phyloP scores from a whole-genome alignment of 352 stramenopile genomes.

The Globisporangium iwayamae region DNA sequence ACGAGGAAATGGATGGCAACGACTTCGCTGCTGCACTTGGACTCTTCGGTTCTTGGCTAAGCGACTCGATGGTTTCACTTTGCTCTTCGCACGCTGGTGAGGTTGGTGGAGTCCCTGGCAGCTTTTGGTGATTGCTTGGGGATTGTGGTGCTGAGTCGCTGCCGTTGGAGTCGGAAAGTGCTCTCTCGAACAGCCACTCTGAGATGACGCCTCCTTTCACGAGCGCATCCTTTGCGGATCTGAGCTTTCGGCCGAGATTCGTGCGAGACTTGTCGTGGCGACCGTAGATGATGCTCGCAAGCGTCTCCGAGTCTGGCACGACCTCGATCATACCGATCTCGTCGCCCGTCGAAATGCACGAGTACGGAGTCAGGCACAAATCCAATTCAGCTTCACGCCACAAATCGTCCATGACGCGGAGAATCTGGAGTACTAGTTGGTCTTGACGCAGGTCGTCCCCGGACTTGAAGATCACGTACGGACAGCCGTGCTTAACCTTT shows the following conservation, averaged over 20 bases:
- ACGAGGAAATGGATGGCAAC: slow-evolving; percentile 33
- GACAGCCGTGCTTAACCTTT: slow-evolving; percentile 54
- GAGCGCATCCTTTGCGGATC: slow-evolving; percentile 65
- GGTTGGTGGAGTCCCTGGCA: neutral
- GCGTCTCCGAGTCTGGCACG: slow-evolving; percentile 81
- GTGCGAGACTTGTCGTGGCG: slow-evolving; percentile 57
- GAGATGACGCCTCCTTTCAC: slow-evolving; percentile 57
- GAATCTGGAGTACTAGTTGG: slow-evolving; percentile 89
- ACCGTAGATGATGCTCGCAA: slow-evolving; percentile 84
- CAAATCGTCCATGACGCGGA: slow-evolving; percentile 90
- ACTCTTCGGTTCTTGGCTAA: slow-evolving; percentile 16
- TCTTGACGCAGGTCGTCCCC: slow-evolving; percentile 93
- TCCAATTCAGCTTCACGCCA: slow-evolving; percentile 86
- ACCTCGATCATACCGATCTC: slow-evolving; percentile 90
- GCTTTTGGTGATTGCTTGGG: slow-evolving; percentile 6
- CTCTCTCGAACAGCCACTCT: slow-evolving; percentile 62
- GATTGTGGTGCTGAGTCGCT: neutral
- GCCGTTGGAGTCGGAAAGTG: neutral
- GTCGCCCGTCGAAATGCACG: slow-evolving; percentile 84
- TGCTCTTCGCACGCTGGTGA: slow-evolving; percentile 3
- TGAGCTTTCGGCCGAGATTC: slow-evolving; percentile 63
- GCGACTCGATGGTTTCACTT: neutral
- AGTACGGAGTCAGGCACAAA: slow-evolving; percentile 82
- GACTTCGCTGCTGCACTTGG: slow-evolving; percentile 11
- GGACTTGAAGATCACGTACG: slow-evolving; percentile 90